Evolutionary conservation across 176 grass and related monocot genomes (phyloP).

Genomic region (Avena atlantica): DNA sequence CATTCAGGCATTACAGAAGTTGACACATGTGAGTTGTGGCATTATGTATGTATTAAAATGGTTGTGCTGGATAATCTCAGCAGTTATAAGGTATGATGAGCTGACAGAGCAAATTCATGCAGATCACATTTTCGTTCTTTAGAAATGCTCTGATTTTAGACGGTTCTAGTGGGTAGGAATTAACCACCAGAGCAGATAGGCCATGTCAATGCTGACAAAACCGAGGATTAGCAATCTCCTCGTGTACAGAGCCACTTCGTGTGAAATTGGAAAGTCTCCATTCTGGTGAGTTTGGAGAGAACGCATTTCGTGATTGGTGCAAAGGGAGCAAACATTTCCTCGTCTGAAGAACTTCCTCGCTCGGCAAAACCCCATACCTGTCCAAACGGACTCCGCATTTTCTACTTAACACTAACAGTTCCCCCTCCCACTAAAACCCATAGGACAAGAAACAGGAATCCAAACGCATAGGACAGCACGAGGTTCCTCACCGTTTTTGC

Average conservation of each 20-base stretch:
- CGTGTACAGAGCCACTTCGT: background rate
- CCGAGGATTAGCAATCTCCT: no score
- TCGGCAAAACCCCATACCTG: no score
- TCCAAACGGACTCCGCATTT: no score
- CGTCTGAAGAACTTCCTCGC: no score
- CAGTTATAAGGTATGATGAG: background rate
- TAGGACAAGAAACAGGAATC: background rate
- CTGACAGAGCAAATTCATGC: background rate
- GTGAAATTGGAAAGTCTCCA: background rate
- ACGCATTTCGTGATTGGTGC: no score
- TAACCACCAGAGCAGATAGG: background rate
- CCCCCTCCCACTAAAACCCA: background rate
- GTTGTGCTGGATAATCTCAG: background rate
- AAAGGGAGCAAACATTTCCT: no score
- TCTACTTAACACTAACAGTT: background rate
- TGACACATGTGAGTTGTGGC: slow-evolving; percentile 12
- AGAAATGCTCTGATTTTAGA: slow-evolving; percentile 24
- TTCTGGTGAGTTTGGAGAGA: background rate
- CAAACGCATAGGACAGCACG: background rate
- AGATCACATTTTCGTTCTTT: background rate
- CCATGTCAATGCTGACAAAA: no score
- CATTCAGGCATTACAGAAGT: background rate
- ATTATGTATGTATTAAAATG: background rate
- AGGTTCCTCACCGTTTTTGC: slow-evolving; percentile 69
- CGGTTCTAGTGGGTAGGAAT: background rate